phyloP scores from a whole-genome alignment of 371 early-diverging fungal genomes.

The Mucor sp. region DNA sequence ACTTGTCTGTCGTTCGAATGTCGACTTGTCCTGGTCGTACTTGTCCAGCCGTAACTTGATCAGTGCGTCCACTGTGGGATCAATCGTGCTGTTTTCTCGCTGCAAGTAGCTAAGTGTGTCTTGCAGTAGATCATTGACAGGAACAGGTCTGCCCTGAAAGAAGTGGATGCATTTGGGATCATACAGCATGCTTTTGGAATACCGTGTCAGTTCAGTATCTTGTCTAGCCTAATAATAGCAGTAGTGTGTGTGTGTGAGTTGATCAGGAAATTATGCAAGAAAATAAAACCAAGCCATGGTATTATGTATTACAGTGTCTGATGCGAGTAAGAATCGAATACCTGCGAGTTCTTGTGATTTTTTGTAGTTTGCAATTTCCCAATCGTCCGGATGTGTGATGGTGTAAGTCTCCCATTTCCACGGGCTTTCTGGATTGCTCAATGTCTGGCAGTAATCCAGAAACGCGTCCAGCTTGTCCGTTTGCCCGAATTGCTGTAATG shows the following conservation, averaged over 20 bases:
- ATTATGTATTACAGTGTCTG: slow-evolving; percentile 17
- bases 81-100: background rate
- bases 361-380: slow-evolving; percentile 22
- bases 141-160: slow-evolving; percentile 4
- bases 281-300: background rate
- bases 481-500: slow-evolving; percentile 33
- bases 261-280: background rate
- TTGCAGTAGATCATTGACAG: slow-evolving; percentile 16
- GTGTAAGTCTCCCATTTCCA: slow-evolving; percentile 17
- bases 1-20: slow-evolving; percentile 6
- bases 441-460: slow-evolving; percentile 29
- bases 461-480: slow-evolving; percentile 38
- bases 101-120: slow-evolving; percentile 21
- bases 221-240: slow-evolving; percentile 28
- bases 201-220: slow-evolving; percentile 10
- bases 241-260: background rate
- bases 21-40: slow-evolving; percentile 13
- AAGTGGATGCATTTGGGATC: slow-evolving; percentile 14
- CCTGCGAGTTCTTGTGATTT: slow-evolving; percentile 20
- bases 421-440: slow-evolving; percentile 1
- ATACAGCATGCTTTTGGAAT: slow-evolving; percentile 1
- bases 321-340: slow-evolving; percentile 22
- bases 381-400: slow-evolving; percentile 17
- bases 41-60: slow-evolving; percentile 22
- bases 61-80: slow-evolving; percentile 7